These are phyloP conservation scores for Cladosporium sp. DNA, from an alignment of 2,329 filamentous ascomycete genomes.

Conservation along the genomic window DNA sequence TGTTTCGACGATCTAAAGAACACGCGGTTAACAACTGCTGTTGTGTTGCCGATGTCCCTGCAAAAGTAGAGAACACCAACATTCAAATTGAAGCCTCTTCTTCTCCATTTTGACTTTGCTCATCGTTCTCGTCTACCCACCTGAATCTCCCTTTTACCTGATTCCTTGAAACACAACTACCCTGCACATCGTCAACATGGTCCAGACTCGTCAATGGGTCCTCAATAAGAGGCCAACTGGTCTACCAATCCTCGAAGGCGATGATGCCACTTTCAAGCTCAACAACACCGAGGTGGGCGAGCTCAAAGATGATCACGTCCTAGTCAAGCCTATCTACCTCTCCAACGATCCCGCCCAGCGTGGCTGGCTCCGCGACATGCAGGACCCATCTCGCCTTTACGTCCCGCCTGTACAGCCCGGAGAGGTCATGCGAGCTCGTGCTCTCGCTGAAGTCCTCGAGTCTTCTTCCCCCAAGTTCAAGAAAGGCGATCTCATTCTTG, in stretches of 20 bases:
- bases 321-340: conserved; percentile 45
- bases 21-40: background rate
- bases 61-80: no score
- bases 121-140: no score
- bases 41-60: background rate
- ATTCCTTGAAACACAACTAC: background rate
- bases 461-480: conserved; percentile 29
- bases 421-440: conserved; percentile 35
- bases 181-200: conserved; percentile 6
- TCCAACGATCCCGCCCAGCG: conserved; percentile 54
- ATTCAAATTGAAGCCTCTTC: background rate
- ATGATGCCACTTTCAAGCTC: conserved; percentile 39
- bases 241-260: conserved; percentile 34
- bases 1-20: background rate
- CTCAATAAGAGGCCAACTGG: conserved; percentile 38
- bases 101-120: background rate
- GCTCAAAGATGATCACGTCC: conserved; percentile 38
- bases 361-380: conserved; percentile 43
- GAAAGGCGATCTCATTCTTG: conserved; percentile 36
- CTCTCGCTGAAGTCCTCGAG: conserved; percentile 36
- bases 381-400: conserved; percentile 44
- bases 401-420: conserved; percentile 41
- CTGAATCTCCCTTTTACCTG: no score
- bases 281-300: conserved; percentile 25
- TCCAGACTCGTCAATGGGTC: conserved; percentile 37